Evolutionary conservation across 306 rosid genomes (phyloP).

Genomic region (Gastrolobium villosum): DNA sequence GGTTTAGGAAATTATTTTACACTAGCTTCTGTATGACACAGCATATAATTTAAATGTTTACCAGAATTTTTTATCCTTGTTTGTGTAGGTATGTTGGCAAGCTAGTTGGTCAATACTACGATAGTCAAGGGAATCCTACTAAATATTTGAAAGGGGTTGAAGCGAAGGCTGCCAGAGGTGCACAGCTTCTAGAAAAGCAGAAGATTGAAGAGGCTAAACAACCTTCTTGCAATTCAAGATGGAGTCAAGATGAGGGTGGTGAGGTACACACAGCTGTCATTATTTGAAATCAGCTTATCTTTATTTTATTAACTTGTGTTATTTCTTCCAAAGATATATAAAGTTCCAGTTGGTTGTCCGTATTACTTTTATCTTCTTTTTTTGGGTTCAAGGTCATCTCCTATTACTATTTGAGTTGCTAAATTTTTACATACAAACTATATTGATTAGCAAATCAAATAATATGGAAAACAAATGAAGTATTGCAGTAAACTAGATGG

Average conservation of each 20-base stretch:
- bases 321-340: not conserved
- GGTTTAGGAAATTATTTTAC: conserved; percentile 20
- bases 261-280: conserved; percentile 63
- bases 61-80: conserved; percentile 4
- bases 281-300: not conserved
- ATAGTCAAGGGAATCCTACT: conserved; percentile 77
- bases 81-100: conserved; percentile 78
- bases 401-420: conserved; percentile 3
- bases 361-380: too few relatives aligned
- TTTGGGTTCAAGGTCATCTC: too few relatives aligned
- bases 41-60: conserved; percentile 29
- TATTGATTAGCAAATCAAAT: not conserved
- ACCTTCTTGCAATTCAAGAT: conserved; percentile 87
- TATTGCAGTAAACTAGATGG: conserved; percentile 8
- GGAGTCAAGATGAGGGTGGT: conserved; percentile 96
- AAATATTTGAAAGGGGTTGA: conserved; percentile 94
- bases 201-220: conserved; percentile 87
- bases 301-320: not conserved
- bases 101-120: conserved; percentile 86
- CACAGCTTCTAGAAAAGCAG: conserved; percentile 93
- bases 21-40: not conserved
- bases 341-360: conserved; percentile 17
- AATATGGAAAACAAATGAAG: conserved; percentile 27
- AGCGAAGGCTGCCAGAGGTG: conserved; percentile 95
- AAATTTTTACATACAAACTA: conserved; percentile 1